phyloP scores from a whole-genome alignment of 2,329 filamentous ascomycete species.

The Talaromyces sp. region DNA sequence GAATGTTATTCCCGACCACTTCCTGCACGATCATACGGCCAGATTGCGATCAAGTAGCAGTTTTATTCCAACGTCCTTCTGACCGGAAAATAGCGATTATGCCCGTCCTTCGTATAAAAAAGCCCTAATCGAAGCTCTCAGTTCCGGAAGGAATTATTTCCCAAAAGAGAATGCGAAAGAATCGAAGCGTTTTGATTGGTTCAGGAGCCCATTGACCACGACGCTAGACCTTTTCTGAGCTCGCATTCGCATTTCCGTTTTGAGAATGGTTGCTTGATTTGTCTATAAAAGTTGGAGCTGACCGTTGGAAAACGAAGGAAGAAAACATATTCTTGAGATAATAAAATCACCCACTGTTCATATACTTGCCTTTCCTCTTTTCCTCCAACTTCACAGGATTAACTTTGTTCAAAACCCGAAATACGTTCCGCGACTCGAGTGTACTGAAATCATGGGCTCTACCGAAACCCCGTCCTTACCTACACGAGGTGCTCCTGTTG shows the following conservation, averaged over 20 bases:
- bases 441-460: not conserved
- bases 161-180: not conserved
- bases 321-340: too few relatives aligned
- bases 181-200: not conserved
- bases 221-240: not conserved
- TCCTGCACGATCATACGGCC: not conserved
- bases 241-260: constrained; percentile 15
- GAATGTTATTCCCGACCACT: not conserved
- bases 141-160: not conserved
- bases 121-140: not conserved
- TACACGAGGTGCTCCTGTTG: not conserved
- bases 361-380: too few relatives aligned
- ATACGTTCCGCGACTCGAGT: not conserved
- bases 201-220: not conserved
- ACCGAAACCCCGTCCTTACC: not conserved
- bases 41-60: not conserved
- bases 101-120: not conserved
- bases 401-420: not conserved
- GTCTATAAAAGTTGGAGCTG: not conserved
- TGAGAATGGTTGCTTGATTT: not conserved
- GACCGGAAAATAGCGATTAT: not conserved
- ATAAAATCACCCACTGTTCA: too few relatives aligned
- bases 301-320: too few relatives aligned
- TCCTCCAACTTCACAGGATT: too few relatives aligned
- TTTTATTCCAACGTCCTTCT: not conserved